Conservation (phyloP, 306 rosid genomes). For the Ormosia semicastrata region DNA sequence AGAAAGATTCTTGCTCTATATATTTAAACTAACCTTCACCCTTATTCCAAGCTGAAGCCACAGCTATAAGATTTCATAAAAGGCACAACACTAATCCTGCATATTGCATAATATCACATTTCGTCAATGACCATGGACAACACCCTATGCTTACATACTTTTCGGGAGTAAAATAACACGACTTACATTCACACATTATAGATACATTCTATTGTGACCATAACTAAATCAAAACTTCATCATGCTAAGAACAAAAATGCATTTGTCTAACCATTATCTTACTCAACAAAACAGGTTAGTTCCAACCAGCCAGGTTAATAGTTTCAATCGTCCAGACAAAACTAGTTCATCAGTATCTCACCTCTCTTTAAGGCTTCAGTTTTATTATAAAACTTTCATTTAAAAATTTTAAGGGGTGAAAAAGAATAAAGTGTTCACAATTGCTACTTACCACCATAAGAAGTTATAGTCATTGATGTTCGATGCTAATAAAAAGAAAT, state of each 20-base stretch:
- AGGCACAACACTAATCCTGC: conserved; percentile 79
- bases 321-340: not conserved
- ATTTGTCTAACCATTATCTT: not conserved
- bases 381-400: not conserved
- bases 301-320: not conserved
- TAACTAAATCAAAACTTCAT: not conserved
- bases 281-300: not conserved
- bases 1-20: not conserved
- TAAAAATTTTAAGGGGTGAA: not conserved
- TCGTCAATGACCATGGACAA: conserved; percentile 21
- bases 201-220: not conserved
- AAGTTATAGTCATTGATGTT: not conserved
- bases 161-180: not conserved
- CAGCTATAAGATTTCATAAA: conserved; percentile 77
- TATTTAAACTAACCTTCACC: conserved; percentile 64
- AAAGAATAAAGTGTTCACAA: not conserved
- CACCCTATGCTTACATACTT: not conserved
- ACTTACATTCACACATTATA: not conserved
- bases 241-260: not conserved
- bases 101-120: conserved; percentile 15
- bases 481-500: not conserved
- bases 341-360: not conserved
- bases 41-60: conserved; percentile 85
- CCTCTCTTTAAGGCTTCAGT: not conserved
- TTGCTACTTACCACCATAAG: not conserved